These are phyloP conservation scores for Aspergillus piperis DNA, from an alignment of 2,329 filamentous ascomycete genomes.

Conservation along the genomic window DNA sequence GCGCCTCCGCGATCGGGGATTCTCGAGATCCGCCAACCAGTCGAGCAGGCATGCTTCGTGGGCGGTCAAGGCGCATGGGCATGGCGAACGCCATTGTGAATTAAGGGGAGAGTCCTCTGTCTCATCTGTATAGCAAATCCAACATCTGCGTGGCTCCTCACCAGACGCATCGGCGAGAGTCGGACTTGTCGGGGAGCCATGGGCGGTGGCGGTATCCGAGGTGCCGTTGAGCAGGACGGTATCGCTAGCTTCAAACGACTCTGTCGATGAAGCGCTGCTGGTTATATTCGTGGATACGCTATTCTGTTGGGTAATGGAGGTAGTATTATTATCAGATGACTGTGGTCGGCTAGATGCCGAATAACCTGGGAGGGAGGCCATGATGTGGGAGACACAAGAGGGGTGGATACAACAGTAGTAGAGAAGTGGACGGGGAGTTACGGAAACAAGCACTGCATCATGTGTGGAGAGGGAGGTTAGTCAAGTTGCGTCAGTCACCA, in stretches of 20 bases:
- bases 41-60: slow-evolving; percentile 87
- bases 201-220: slow-evolving; percentile 19
- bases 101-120: slow-evolving; percentile 62
- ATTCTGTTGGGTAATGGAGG: slow-evolving; percentile 18
- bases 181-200: slow-evolving; percentile 18
- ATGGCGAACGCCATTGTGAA: slow-evolving; percentile 79
- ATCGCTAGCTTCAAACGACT: slow-evolving; percentile 30
- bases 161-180: slow-evolving; percentile 18
- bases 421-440: slow-evolving; percentile 6
- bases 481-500: neutral
- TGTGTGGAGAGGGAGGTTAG: slow-evolving; percentile 6
- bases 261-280: slow-evolving; percentile 12
- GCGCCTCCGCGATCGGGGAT: slow-evolving; percentile 54
- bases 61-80: slow-evolving; percentile 84
- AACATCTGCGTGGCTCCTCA: slow-evolving; percentile 57
- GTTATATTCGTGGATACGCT: neutral
- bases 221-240: slow-evolving; percentile 34
- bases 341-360: slow-evolving; percentile 30
- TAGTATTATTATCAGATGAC: slow-evolving; percentile 30
- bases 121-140: slow-evolving; percentile 69
- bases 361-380: slow-evolving; percentile 39
- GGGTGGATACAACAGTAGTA: neutral
- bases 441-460: slow-evolving; percentile 14
- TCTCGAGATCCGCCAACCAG: slow-evolving; percentile 90
- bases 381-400: slow-evolving; percentile 20